phyloP scores from a whole-genome alignment of 768 basidiomycete species.

The Myochromella boudieri region DNA sequence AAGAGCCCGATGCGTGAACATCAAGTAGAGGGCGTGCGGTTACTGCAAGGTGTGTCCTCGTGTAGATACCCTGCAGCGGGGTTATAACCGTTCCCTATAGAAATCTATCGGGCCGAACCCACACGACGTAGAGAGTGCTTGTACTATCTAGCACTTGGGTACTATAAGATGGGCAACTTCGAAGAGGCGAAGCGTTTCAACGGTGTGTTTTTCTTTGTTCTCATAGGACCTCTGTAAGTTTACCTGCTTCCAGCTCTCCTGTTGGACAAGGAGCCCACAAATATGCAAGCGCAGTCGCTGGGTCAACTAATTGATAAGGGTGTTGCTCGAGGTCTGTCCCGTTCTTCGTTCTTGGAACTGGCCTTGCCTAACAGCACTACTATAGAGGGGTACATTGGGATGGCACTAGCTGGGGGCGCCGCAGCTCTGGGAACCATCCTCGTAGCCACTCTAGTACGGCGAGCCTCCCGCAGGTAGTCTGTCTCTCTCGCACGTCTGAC shows the following conservation, averaged over 20 bases:
- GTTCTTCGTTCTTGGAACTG: background rate
- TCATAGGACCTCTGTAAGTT: background rate
- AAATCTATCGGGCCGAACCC: slow-evolving; percentile 89
- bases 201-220: slow-evolving; percentile 52
- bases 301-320: slow-evolving; percentile 82
- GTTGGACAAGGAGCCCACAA: slow-evolving; percentile 88
- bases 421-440: slow-evolving; percentile 81
- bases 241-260: slow-evolving; percentile 59
- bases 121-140: slow-evolving; percentile 88
- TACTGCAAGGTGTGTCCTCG: slow-evolving; percentile 73
- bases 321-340: slow-evolving; percentile 69
- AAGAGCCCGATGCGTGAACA: slow-evolving; percentile 85
- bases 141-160: slow-evolving; percentile 94
- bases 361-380: slow-evolving; percentile 7
- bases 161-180: slow-evolving; percentile 96
- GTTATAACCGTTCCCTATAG: slow-evolving; percentile 44
- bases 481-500: slow-evolving; percentile 4
- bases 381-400: slow-evolving; percentile 96
- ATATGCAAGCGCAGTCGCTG: slow-evolving; percentile 90
- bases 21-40: slow-evolving; percentile 88
- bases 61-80: slow-evolving; percentile 4
- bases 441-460: slow-evolving; percentile 79
- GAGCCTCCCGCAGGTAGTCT: slow-evolving; percentile 60
- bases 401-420: slow-evolving; percentile 91
- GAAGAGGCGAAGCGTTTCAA: slow-evolving; percentile 92